Base-by-base conservation (phyloP, 495 filamentous ascomycete genomes). In the Usnea hakonensis region DNA sequence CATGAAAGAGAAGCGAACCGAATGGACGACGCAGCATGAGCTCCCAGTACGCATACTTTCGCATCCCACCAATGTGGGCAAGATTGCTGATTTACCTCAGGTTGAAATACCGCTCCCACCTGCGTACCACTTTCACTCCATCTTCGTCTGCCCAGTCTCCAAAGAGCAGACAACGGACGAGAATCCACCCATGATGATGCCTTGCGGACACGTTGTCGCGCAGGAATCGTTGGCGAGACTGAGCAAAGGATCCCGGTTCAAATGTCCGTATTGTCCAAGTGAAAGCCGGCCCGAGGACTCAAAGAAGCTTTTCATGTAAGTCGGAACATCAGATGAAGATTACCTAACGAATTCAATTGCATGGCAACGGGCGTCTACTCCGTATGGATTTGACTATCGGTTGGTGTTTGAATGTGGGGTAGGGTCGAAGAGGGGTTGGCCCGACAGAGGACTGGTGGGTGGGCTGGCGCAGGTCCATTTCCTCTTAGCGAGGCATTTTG, bases 171-270 rank as follows among this genome's bases (percentile, higher is more conserved):
- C 89, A 0, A 97, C 92, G 0, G 94, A 97, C 68, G 72, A 77
- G 21, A 99, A 97, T 72, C 93, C 94, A 21, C 94, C 94, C 2
- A 94, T 97, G 88, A 95, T 97, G 85, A 87, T 99, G 74, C 91
- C 91, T 4, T 99, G 94, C 68, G 94, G 94, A 9, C 94, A 99
- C 72, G 93, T 97, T 35, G 85, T 99, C 59, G 89, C 90, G 21
- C 81, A 86, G 60, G 93, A 97, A 74, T 89, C 85, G 8, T 75
- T 99, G 54, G 81, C 84, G 62, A 81, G 83, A 59, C 72, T 96
- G 41, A 86, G 85, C 55, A 96, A 94, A 76, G 87, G 89, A 1
- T 81, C 75, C 38, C 74, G 87, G 55, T 90, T 96, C 77, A 99
- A 97, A 72, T 99, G 94, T 67, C 95, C 94, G 0, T 99, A 99